These are phyloP conservation scores for Blakeslea trispora DNA, from an alignment of 371 early-diverging fungal genomes.

Conservation along the genomic window DNA sequence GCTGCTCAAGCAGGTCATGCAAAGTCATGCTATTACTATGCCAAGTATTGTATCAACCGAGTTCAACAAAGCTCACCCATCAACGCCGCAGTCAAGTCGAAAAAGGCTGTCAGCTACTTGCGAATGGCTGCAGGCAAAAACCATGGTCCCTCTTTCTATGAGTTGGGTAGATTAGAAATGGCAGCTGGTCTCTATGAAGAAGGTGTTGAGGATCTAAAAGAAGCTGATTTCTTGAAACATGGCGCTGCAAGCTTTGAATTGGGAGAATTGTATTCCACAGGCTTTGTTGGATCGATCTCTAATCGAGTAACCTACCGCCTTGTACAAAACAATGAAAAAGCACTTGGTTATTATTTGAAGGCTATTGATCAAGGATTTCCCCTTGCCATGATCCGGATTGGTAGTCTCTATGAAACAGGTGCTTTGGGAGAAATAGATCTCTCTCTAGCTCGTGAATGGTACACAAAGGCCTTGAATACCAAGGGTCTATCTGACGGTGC, in stretches of 20 bases:
- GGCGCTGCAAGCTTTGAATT: constrained; percentile 22
- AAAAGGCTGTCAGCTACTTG: constrained; percentile 10
- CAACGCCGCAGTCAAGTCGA: constrained; percentile 5
- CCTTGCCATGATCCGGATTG: constrained; percentile 15
- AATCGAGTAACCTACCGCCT: constrained; percentile 9
- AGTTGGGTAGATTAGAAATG: constrained; percentile 17
- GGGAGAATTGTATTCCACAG: constrained; percentile 17
- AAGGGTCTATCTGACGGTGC: constrained; percentile 9
- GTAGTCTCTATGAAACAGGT: constrained; percentile 19
- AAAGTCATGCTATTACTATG: constrained; percentile 23
- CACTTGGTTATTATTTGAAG: constrained; percentile 4
- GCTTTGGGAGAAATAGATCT: constrained; percentile 4
- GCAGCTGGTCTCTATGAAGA: constrained; percentile 22
- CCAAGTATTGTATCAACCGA: constrained; percentile 17
- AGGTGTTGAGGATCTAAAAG: constrained; percentile 22
- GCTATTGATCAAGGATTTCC: constrained; percentile 3
- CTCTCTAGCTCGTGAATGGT: constrained; percentile 9
- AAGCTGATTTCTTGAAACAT: constrained; percentile 19
- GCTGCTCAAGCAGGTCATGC: constrained; percentile 19
- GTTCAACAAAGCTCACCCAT: not conserved
- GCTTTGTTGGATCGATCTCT: constrained; percentile 13
- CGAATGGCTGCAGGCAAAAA: constrained; percentile 23
- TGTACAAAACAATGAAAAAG: not conserved
- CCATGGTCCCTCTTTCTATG: constrained; percentile 22
- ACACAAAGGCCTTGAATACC: constrained; percentile 6